Evolutionary conservation across 1,284 basidiomycete species (phyloP).

Genomic region (Trichosporon sp.): DNA sequence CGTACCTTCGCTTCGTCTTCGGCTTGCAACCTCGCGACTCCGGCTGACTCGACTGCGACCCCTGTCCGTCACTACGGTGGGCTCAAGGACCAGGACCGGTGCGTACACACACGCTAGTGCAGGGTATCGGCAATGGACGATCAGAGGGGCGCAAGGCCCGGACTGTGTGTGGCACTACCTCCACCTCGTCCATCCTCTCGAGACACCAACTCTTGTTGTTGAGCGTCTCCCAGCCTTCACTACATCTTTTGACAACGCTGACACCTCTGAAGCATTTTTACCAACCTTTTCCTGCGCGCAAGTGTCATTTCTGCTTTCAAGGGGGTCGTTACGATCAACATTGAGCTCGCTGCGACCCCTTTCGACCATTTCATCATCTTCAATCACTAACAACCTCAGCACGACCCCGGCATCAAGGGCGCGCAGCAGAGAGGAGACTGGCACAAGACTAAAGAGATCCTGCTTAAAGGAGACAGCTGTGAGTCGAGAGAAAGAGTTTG

Average conservation of each 20-base stretch:
- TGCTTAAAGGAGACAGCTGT: slow-evolving; percentile 73
- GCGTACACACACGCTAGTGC: slow-evolving; percentile 10
- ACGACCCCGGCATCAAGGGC: slow-evolving; percentile 67
- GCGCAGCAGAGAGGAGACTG: slow-evolving; percentile 91
- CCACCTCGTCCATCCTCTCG: neutral
- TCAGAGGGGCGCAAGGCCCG: neutral
- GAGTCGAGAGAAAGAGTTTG: neutral
- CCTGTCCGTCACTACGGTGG: slow-evolving; percentile 86
- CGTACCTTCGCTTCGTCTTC: slow-evolving; percentile 26
- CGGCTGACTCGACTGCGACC: slow-evolving; percentile 61
- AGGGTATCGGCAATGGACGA: neutral
- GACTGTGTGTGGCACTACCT: slow-evolving; percentile 18
- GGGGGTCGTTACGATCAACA: neutral
- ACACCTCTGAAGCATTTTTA: neutral
- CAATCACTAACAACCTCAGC: neutral
- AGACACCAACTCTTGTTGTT: neutral
- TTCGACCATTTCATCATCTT: neutral
- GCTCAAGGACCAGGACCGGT: slow-evolving; percentile 85
- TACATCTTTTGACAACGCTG: neutral
- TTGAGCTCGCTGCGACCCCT: neutral
- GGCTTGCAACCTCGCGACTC: slow-evolving; percentile 66
- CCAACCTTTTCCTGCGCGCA: neutral
- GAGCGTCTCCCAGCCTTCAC: neutral
- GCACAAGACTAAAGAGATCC: slow-evolving; percentile 87
- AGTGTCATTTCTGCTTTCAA: neutral